Evolutionary conservation across 202 grass and related monocot species (phyloP).

Genomic region (Schoenoplectus tabernaemontani): DNA sequence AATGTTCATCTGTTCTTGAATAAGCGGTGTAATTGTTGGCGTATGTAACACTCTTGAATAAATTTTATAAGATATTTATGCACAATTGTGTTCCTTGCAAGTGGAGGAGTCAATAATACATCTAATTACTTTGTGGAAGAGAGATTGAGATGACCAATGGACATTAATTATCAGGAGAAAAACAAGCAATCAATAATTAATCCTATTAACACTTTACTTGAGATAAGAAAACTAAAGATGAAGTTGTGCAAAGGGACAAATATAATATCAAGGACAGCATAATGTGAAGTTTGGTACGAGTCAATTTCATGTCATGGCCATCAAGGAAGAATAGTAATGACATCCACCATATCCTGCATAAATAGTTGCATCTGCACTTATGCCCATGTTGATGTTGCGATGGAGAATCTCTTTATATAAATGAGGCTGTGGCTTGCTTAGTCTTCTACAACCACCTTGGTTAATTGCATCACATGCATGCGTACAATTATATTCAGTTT

Average conservation of each 20-base stretch:
- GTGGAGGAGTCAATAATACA: not conserved
- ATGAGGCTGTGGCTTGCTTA: slow-evolving; percentile 1
- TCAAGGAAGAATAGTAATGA: slow-evolving; percentile 18
- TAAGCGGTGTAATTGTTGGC: not conserved
- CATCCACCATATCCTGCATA: not conserved
- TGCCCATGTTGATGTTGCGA: slow-evolving; percentile 20
- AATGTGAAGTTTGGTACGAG: slow-evolving; percentile 17
- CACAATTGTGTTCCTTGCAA: not conserved
- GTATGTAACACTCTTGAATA: not conserved
- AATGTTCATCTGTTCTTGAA: not conserved
- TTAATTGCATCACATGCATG: slow-evolving; percentile 20
- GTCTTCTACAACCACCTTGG: slow-evolving; percentile 10
- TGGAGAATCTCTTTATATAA: slow-evolving; percentile 19
- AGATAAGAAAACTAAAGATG: slow-evolving; percentile 4
- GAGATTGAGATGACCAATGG: not conserved
- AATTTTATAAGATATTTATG: not conserved
- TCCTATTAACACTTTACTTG: slow-evolving; percentile 1
- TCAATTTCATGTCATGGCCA: slow-evolving; percentile 24
- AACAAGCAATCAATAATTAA: not conserved
- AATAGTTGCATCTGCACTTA: slow-evolving; percentile 20
- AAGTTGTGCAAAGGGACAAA: not conserved
- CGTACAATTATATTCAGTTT: slow-evolving; percentile 12
- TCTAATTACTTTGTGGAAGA: not conserved
- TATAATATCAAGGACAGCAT: slow-evolving; percentile 12
- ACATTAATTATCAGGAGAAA: slow-evolving; percentile 3